Evolutionary conservation across 108 stramenopile genomes (phyloP).

Genomic region (Stephanodiscus minutulus): DNA sequence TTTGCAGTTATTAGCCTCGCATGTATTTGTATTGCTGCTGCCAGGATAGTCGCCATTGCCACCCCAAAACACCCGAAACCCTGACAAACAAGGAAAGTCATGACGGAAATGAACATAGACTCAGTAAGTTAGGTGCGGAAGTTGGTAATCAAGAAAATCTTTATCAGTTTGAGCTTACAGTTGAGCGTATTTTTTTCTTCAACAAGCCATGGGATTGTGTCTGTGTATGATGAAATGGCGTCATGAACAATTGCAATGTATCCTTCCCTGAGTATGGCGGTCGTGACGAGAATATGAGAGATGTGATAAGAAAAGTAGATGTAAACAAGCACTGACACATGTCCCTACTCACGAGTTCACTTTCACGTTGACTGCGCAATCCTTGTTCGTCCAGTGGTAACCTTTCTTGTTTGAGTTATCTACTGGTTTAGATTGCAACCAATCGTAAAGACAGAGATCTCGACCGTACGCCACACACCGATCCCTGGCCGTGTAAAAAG

Average conservation of each 20-base stretch:
- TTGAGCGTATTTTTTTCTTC: conserved; percentile 41
- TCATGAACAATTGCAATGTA: conserved; percentile 59
- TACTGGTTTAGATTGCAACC: neutral
- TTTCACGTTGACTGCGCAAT: conserved; percentile 42
- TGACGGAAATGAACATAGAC: neutral
- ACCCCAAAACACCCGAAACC: conserved; percentile 53
- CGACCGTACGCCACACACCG: conserved; percentile 32
- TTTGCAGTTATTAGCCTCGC: conserved; percentile 38
- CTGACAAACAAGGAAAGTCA: neutral
- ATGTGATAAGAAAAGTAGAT: conserved; percentile 4
- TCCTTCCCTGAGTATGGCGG: conserved; percentile 38
- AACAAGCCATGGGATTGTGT: conserved; percentile 41
- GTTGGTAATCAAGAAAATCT: neutral
- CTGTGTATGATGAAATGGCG: conserved; percentile 8
- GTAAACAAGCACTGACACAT: neutral
- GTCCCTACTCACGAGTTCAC: conserved; percentile 30
- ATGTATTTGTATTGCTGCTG: conserved; percentile 31
- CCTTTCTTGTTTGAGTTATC: conserved; percentile 36
- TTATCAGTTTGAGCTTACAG: conserved; percentile 11
- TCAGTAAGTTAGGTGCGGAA: neutral
- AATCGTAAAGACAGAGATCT: conserved; percentile 38
- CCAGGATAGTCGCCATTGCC: conserved; percentile 43
- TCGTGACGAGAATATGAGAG: conserved; percentile 8
- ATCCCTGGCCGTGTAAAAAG: conserved; percentile 37
- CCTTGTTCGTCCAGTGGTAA: conserved; percentile 40